Percentiles rank a stretch among this genome's conserved stretches.
These are phyloP conservation scores for Rhododendron griersonianum DNA, from an alignment of 148 eudicot species.

Conservation along the genomic window DNA sequence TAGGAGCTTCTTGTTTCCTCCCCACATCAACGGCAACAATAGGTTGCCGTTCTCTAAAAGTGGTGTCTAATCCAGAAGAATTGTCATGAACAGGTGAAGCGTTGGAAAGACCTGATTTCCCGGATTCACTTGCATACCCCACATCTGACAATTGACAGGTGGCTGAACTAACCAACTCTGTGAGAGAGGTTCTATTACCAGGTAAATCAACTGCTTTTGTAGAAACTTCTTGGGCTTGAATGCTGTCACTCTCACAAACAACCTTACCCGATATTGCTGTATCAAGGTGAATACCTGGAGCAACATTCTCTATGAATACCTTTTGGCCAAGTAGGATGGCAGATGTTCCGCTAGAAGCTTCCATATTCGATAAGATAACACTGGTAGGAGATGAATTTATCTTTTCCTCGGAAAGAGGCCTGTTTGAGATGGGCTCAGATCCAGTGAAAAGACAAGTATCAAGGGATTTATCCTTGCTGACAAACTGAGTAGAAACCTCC, in stretches of 20 bases:
- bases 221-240: background rate
- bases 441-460: background rate
- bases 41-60: constrained; percentile 18
- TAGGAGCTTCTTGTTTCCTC: constrained; percentile 9
- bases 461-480: background rate
- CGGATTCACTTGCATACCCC: constrained; percentile 12
- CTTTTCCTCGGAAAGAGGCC: constrained; percentile 1
- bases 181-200: constrained; percentile 11
- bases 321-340: constrained; percentile 6
- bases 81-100: constrained; percentile 18
- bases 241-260: background rate
- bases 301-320: background rate
- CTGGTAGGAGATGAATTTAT: constrained; percentile 1
- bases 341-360: constrained; percentile 2
- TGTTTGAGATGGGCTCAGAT: constrained; percentile 2
- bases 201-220: background rate
- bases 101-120: background rate
- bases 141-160: constrained; percentile 16
- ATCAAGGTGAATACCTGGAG: background rate
- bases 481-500: constrained; percentile 5
- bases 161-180: background rate
- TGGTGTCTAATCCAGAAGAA: constrained; percentile 16
- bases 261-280: background rate
- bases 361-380: background rate
- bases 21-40: background rate